phyloP scores from a whole-genome alignment of 495 filamentous ascomycete genomes.

The Aspergillus biplanus region DNA sequence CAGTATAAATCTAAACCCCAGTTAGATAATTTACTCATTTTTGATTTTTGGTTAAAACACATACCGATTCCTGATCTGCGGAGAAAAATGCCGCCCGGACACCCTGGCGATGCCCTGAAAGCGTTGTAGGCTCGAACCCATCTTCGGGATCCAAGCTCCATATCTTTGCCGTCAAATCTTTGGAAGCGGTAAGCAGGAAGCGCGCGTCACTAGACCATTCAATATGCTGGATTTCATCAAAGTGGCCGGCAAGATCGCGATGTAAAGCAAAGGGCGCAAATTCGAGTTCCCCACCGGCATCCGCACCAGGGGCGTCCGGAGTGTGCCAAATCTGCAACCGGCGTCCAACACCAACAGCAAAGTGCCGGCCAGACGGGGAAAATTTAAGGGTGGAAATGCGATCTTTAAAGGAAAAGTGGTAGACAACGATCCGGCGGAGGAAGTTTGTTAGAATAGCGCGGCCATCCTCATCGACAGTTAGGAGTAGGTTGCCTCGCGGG shows the following conservation, averaged over 20 bases:
- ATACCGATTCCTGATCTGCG: constrained; percentile 78
- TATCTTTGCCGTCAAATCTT: constrained; percentile 89
- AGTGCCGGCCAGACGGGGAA: constrained; percentile 87
- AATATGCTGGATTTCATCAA: constrained; percentile 80
- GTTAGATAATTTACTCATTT: constrained; percentile 53
- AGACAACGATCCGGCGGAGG: constrained; percentile 77
- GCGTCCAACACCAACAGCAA: constrained; percentile 82
- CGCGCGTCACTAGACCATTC: constrained; percentile 95
- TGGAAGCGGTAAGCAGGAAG: constrained; percentile 89
- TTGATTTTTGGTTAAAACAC: constrained; percentile 26
- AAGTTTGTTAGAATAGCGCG: constrained; percentile 90
- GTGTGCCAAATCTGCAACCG: constrained; percentile 95
- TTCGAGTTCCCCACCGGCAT: constrained; percentile 79
- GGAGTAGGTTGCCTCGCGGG: constrained; percentile 85
- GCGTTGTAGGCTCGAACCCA: constrained; percentile 83
- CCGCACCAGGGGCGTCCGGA: constrained; percentile 79
- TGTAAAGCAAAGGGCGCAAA: constrained; percentile 94
- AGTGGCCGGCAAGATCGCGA: constrained; percentile 83
- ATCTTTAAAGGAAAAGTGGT: constrained; percentile 93
- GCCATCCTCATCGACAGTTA: constrained; percentile 93
- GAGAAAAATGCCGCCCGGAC: constrained; percentile 92
- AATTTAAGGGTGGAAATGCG: constrained; percentile 83
- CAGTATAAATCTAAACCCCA: constrained; percentile 65
- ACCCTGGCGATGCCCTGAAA: constrained; percentile 86
- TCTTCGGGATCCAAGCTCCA: constrained; percentile 90